These are phyloP conservation scores for Paracoccidioides lutzii DNA, from an alignment of 2,329 filamentous ascomycete genomes.

Conservation along the genomic window DNA sequence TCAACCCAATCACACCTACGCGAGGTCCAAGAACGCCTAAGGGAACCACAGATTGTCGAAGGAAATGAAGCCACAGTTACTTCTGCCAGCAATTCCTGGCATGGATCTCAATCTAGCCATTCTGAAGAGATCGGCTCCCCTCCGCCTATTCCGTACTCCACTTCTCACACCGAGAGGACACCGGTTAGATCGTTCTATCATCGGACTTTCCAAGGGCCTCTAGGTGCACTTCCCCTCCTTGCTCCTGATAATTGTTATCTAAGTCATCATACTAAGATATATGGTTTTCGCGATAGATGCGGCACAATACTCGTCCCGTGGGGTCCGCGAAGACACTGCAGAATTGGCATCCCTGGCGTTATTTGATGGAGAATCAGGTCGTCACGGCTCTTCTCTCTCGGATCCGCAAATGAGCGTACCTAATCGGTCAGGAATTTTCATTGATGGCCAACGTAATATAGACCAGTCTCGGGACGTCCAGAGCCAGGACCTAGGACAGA, in stretches of 20 bases:
- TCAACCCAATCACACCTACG: neutral
- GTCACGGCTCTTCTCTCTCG: conserved; percentile 18
- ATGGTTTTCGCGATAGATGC: conserved; percentile 46
- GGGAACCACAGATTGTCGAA: neutral
- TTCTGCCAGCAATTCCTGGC: neutral
- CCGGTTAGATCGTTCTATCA: conserved; percentile 35
- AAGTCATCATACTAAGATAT: neutral
- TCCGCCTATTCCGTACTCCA: neutral
- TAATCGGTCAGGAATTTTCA: conserved; percentile 20
- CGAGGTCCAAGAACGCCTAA: neutral
- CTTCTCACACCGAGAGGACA: conserved; percentile 24
- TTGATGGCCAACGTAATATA: conserved; percentile 9
- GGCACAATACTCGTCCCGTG: conserved; percentile 58
- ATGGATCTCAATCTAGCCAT: neutral
- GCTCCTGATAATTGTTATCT: neutral
- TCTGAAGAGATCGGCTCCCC: neutral
- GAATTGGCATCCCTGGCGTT: conserved; percentile 75
- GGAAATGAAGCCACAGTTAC: neutral
- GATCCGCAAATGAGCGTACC: conserved; percentile 19
- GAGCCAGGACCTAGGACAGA: conserved; percentile 35
- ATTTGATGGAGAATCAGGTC: conserved; percentile 36
- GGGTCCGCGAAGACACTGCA: conserved; percentile 73
- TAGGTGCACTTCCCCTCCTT: conserved; percentile 19
- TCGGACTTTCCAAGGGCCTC: conserved; percentile 30
- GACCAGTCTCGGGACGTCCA: neutral